Evolutionary conservation across 2,329 filamentous ascomycete genomes (phyloP), one percentile per base, ranked within the genome.

Genomic region (Davidsoniella australis): DNA sequence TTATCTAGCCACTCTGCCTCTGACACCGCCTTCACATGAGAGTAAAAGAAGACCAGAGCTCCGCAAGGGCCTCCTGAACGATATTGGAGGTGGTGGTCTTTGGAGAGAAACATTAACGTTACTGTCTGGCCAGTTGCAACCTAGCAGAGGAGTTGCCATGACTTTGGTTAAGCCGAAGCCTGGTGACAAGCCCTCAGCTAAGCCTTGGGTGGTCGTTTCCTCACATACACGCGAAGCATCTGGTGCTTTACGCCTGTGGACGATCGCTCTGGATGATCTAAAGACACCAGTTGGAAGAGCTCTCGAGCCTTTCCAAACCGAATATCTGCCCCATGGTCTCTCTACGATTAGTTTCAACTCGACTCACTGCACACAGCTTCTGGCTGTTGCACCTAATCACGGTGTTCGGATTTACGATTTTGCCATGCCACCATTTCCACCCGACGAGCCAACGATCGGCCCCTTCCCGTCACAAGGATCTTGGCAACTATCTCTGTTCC

Each of bases 331-430:
- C 0, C 66, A 64, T 8, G 72, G 75, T 1, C 66, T 79, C 1
- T 67, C 65, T 14, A 66, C 67, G 50, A 70, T 81, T 49, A 68
- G 73, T 0, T 81, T 81, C 60, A 81, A 80, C 58, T 71, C 76
- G 0, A 70, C 69, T 12, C 68, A 75, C 54, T 64, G 69, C 1
- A 74, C 71, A 2, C 76, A 80, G 55, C 66, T 81, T 1, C 66
- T 81, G 4, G 66, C 71, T 7, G 69, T 78, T 18, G 69, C 74
- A 24, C 66, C 72, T 0, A 63, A 70, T 2, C 70, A 76, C 12
- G 73, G 72, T 6, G 72, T 75, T 18, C 69, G 77, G 37, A 69
- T 81, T 53, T 81, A 80, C 58, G 76, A 80, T 59, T 80, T 75
- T 56, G 69, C 70, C 2, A 58, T 67, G 5, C 64, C 76, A 2